A percentile compares a stretch with the other conserved stretches of the same genome.
Conservation (phyloP, 2,329 filamentous ascomycete genomes). For the Emmonsiellopsis sp. region DNA sequence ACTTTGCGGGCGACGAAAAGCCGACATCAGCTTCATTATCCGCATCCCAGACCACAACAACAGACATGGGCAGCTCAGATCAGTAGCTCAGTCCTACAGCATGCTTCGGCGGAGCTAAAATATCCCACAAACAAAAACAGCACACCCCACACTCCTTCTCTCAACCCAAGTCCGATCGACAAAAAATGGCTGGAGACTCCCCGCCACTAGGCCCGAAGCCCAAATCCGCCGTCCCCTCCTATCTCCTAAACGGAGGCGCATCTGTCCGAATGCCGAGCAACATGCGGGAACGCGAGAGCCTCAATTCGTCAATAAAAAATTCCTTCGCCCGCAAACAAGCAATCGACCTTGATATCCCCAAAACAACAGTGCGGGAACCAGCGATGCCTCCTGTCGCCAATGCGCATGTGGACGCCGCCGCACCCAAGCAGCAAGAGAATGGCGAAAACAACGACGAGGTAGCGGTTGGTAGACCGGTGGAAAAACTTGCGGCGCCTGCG, state of each 20-base stretch:
- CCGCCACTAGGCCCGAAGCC: constrained; percentile 38
- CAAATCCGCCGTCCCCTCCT: constrained; percentile 46
- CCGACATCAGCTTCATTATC: too few species aligned
- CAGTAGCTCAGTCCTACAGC: too few species aligned
- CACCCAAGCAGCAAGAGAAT: constrained; percentile 1
- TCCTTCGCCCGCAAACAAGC: constrained; percentile 45
- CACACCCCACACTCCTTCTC: background rate
- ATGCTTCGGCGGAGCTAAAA: too few species aligned
- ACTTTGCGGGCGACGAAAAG: background rate
- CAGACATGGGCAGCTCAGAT: too few species aligned
- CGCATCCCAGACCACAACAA: too few species aligned
- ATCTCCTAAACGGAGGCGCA: constrained; percentile 48
- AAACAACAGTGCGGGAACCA: background rate
- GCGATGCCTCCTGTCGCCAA: background rate
- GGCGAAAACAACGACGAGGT: constrained; percentile 1
- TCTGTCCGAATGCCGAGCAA: constrained; percentile 42
- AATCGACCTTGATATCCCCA: constrained; percentile 28
- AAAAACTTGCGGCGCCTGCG: background rate
- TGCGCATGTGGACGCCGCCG: background rate
- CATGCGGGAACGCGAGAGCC: constrained; percentile 47
- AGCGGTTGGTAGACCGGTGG: background rate
- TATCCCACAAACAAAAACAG: background rate
- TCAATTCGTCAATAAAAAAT: constrained; percentile 50
- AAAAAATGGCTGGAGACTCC: constrained; percentile 38
- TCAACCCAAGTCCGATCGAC: background rate